phyloP scores from a whole-genome alignment of 257 asterid species.

The Henckelia pumila region DNA sequence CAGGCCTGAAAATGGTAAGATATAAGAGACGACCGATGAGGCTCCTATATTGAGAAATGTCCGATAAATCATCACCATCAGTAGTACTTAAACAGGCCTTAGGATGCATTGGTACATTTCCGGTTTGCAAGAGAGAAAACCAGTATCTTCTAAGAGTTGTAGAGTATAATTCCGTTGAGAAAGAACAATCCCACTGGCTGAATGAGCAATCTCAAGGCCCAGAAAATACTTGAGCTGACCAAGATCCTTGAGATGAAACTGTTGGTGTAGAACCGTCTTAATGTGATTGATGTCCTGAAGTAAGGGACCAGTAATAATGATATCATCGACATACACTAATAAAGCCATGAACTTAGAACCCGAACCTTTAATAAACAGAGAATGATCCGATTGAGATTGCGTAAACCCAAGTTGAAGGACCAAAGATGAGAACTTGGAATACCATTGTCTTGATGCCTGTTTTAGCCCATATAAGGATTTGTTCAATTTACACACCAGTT shows the following conservation, averaged over 20 bases:
- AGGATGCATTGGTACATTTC: background rate
- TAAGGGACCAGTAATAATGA: too few species aligned
- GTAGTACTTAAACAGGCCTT: background rate
- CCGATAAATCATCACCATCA: background rate
- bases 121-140: background rate
- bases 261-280: background rate
- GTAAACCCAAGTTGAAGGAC: too few species aligned
- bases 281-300: rapidly evolving
- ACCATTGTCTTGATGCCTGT: too few species aligned
- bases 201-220: background rate
- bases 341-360: background rate
- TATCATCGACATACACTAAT: background rate
- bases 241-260: background rate
- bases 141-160: background rate
- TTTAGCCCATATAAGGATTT: too few species aligned
- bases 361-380: background rate
- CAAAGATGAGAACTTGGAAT: too few species aligned
- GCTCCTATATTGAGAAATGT: background rate
- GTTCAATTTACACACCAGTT: too few species aligned
- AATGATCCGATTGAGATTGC: too few species aligned
- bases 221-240: background rate
- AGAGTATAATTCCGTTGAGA: background rate
- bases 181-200: background rate
- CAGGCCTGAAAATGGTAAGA: background rate
- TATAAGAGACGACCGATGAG: background rate